These are phyloP conservation scores for Blumeria hordei DNA, from an alignment of 2,329 filamentous ascomycete species.

Conservation along the genomic window DNA sequence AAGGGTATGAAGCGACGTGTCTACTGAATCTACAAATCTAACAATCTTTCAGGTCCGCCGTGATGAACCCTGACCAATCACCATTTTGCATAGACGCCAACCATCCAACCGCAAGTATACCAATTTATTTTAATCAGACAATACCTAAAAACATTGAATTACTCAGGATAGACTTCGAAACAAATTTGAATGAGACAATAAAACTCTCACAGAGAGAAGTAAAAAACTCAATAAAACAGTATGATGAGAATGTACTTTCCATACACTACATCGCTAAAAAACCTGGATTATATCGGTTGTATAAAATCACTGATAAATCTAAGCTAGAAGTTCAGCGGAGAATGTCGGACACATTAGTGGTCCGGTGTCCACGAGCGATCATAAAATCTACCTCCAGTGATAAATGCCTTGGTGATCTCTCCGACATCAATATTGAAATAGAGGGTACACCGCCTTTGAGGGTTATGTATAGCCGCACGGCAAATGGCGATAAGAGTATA, in stretches of 20 bases:
- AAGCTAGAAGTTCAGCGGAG: constrained; percentile 73
- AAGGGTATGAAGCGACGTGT: constrained; percentile 35
- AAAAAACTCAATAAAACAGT: constrained; percentile 38
- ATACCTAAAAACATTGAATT: constrained; percentile 72
- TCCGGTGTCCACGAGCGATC: constrained; percentile 58
- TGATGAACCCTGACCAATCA: constrained; percentile 60
- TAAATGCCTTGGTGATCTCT: constrained; percentile 71
- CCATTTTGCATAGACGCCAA: constrained; percentile 57
- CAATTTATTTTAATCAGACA: constrained; percentile 85
- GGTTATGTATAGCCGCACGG: constrained; percentile 71
- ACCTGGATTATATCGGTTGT: constrained; percentile 64
- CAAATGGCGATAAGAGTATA: constrained; percentile 62
- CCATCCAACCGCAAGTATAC: constrained; percentile 38
- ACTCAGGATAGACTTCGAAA: constrained; percentile 65
- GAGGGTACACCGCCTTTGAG: constrained; percentile 75
- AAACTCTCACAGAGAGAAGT: constrained; percentile 51
- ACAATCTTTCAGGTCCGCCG: constrained; percentile 36
- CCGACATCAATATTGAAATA: constrained; percentile 61
- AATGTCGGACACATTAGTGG: constrained; percentile 57
- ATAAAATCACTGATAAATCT: constrained; percentile 73
- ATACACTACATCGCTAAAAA: constrained; percentile 61
- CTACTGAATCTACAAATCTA: neutral
- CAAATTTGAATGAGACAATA: constrained; percentile 56
- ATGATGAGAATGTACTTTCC: constrained; percentile 32
- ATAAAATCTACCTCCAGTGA: constrained; percentile 40